A percentile compares a stretch with the other conserved stretches of the same genome.
Conservation (phyloP, 371 early-diverging fungal species). For the Mucor mucedo region DNA sequence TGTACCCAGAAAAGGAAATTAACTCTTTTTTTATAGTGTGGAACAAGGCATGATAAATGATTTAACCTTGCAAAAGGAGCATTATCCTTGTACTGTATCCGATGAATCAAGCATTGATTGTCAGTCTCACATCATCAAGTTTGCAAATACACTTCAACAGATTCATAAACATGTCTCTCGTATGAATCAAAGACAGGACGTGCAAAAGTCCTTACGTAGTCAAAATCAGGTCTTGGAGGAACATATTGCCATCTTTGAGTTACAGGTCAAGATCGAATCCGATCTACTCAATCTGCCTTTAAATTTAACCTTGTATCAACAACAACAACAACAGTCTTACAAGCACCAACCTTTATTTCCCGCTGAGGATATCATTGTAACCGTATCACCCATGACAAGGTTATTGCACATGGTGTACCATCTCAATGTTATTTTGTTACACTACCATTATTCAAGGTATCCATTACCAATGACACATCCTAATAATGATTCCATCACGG, state of each 20-base stretch:
- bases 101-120: slow-evolving; percentile 13
- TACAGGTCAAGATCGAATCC: slow-evolving; percentile 27
- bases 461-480: slow-evolving; percentile 33
- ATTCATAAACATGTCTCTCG: slow-evolving; percentile 39
- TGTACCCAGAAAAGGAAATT: slow-evolving; percentile 13
- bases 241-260: slow-evolving; percentile 28
- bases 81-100: background rate
- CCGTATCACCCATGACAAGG: slow-evolving; percentile 28
- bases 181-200: slow-evolving; percentile 37
- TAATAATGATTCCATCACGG: slow-evolving; percentile 4
- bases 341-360: slow-evolving; percentile 18
- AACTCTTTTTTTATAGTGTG: slow-evolving; percentile 21
- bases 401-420: slow-evolving; percentile 84
- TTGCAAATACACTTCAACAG: slow-evolving; percentile 33
- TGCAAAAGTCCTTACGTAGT: slow-evolving; percentile 37
- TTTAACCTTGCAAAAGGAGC: slow-evolving; percentile 4
- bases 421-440: slow-evolving; percentile 77
- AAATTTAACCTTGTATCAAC: slow-evolving; percentile 31
- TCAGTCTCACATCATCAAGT: slow-evolving; percentile 31
- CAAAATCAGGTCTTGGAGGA: slow-evolving; percentile 45
- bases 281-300: slow-evolving; percentile 46
- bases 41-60: slow-evolving; percentile 29
- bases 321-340: background rate
- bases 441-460: slow-evolving; percentile 74
- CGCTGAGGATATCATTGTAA: slow-evolving; percentile 18